Evolutionary conservation across 495 filamentous ascomycete species (phyloP).

Genomic region (Acidiella bohemica): DNA sequence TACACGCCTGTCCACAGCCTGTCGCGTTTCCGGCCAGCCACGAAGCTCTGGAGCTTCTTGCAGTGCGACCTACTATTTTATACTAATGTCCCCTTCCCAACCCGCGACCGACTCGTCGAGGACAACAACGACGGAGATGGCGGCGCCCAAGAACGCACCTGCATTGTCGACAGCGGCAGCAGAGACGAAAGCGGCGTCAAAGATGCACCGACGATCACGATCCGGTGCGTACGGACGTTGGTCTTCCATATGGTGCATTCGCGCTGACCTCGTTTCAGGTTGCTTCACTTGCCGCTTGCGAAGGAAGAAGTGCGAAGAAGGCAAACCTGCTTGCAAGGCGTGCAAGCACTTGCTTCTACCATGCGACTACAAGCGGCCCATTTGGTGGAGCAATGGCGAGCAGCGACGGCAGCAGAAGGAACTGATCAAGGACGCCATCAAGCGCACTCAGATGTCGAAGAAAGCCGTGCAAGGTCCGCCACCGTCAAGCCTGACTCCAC

Average conservation of each 20-base stretch:
- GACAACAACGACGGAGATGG: constrained; percentile 31
- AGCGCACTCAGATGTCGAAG: constrained; percentile 85
- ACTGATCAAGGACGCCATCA: constrained; percentile 90
- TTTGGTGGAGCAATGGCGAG: constrained; percentile 93
- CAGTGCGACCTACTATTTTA: constrained; percentile 12
- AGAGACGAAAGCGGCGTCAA: constrained; percentile 37
- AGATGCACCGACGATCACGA: constrained; percentile 85
- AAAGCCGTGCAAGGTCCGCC: constrained; percentile 47
- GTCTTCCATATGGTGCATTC: constrained; percentile 14
- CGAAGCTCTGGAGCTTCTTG: constrained; percentile 12
- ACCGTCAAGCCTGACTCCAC: constrained; percentile 43
- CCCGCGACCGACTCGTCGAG: constrained; percentile 14
- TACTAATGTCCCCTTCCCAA: constrained; percentile 19
- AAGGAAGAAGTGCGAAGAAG: constrained; percentile 97
- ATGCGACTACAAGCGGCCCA: constrained; percentile 92
- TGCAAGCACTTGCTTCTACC: constrained; percentile 75
- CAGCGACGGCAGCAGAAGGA: constrained; percentile 79
- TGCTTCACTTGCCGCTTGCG: constrained; percentile 95
- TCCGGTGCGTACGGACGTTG: constrained; percentile 81
- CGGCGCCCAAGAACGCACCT: constrained; percentile 25
- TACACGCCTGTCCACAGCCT: constrained; percentile 19
- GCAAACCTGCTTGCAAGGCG: constrained; percentile 68
- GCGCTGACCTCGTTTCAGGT: constrained; percentile 39
- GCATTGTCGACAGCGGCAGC: constrained; percentile 43
- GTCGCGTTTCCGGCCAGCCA: constrained; percentile 12